Conservation (phyloP, 1,284 basidiomycete species). For the Erythrobasidium hasegawianum region DNA sequence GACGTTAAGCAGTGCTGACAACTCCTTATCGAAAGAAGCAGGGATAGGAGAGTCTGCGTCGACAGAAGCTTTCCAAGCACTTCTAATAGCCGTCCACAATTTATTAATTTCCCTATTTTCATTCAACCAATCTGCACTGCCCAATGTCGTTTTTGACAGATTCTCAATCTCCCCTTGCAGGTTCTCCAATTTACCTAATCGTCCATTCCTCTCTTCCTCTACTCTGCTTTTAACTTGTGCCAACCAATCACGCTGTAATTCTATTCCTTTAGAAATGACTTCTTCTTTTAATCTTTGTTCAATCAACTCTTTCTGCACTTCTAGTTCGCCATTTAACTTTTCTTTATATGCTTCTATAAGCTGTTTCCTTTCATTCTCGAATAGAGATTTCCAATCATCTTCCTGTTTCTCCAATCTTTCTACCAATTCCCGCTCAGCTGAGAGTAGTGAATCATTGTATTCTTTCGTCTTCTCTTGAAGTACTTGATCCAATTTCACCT, state of each 20-base stretch:
- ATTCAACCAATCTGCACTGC: constrained; percentile 83
- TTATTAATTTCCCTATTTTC: constrained; percentile 83
- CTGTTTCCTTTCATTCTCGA: constrained; percentile 72
- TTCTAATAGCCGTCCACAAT: constrained; percentile 53
- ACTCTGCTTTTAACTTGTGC: constrained; percentile 92
- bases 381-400: constrained; percentile 75
- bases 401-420: constrained; percentile 81
- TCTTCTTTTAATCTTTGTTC: constrained; percentile 91
- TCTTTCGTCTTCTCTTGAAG: constrained; percentile 78
- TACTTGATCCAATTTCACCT: constrained; percentile 67
- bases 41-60: constrained; percentile 55
- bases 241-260: constrained; percentile 94
- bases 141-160: constrained; percentile 82
- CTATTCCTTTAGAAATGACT: constrained; percentile 92
- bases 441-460: constrained; percentile 76
- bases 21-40: constrained; percentile 82
- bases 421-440: constrained; percentile 75
- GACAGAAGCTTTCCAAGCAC: constrained; percentile 51
- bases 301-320: constrained; percentile 85
- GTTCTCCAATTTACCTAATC: constrained; percentile 89
- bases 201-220: constrained; percentile 92
- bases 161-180: constrained; percentile 84
- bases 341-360: constrained; percentile 76
- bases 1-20: constrained; percentile 64
- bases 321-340: constrained; percentile 80